These are phyloP conservation scores for Talaromyces liani DNA, from an alignment of 495 filamentous ascomycete genomes.

Conservation along the genomic window DNA sequence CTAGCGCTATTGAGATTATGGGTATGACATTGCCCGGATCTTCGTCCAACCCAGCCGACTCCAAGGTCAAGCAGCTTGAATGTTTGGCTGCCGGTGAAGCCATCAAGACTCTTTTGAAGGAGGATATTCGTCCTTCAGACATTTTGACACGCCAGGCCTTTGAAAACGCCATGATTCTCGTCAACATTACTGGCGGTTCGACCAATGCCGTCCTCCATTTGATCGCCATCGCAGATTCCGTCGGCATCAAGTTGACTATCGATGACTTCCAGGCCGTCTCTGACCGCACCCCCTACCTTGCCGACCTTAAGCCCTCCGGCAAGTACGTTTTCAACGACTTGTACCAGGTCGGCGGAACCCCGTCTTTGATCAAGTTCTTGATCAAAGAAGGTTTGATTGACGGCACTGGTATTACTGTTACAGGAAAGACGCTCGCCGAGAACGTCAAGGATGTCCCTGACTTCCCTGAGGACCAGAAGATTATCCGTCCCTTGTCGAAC, in stretches of 20 bases:
- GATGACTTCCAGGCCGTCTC: constrained; percentile 97
- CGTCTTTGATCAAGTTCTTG: constrained; percentile 83
- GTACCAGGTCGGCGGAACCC: constrained; percentile 84
- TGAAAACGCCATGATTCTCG: constrained; percentile 92
- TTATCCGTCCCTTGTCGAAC: constrained; percentile 85
- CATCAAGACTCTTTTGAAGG: constrained; percentile 75
- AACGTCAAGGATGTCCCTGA: constrained; percentile 73
- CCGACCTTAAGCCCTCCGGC: constrained; percentile 93
- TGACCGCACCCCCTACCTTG: constrained; percentile 85
- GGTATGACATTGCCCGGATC: constrained; percentile 94
- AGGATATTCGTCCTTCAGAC: constrained; percentile 83
- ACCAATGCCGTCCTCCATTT: constrained; percentile 97
- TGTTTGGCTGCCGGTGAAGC: constrained; percentile 78
- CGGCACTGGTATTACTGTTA: constrained; percentile 84
- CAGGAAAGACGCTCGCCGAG: constrained; percentile 86
- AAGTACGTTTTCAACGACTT: constrained; percentile 96
- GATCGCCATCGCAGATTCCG: constrained; percentile 91
- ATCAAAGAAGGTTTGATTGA: constrained; percentile 85
- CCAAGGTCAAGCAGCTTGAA: constrained; percentile 75
- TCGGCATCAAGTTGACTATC: constrained; percentile 88
- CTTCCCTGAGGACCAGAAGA: constrained; percentile 77
- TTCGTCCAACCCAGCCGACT: constrained; percentile 86
- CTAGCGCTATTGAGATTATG: constrained; percentile 90
- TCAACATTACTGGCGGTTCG: constrained; percentile 91
- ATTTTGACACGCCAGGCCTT: constrained; percentile 89